A percentile compares a stretch with the other conserved stretches of the same genome.
Conservation (phyloP, 805 yeast species). For the Maudiozyma bulderi region DNA sequence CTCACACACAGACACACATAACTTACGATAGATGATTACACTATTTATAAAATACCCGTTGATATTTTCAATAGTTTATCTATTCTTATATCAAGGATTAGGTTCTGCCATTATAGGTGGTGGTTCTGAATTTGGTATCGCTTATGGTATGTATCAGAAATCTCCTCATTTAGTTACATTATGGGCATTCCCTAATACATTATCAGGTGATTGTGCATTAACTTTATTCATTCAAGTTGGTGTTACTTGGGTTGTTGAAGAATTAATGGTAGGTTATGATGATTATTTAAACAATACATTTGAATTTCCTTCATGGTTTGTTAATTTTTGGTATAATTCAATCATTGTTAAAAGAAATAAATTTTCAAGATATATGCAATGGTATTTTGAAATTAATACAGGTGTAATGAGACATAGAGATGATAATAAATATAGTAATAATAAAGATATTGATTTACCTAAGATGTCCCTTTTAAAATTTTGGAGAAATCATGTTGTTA, state of each 20-base stretch:
- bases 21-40: background rate
- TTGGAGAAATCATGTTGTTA: slow-evolving; percentile 1
- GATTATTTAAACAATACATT: slow-evolving; percentile 5
- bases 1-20: background rate
- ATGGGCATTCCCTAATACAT: slow-evolving; percentile 23
- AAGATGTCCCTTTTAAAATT: background rate
- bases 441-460: background rate
- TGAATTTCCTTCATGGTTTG: background rate
- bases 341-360: background rate
- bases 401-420: slow-evolving; percentile 4
- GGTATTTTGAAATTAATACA: slow-evolving; percentile 10
- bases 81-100: slow-evolving; percentile 11
- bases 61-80: slow-evolving; percentile 2
- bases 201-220: slow-evolving; percentile 22
- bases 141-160: slow-evolving; percentile 19
- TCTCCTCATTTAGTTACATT: slow-evolving; percentile 6
- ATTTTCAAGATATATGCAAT: background rate
- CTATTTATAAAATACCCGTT: background rate
- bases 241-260: slow-evolving; percentile 17
- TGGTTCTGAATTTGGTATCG: slow-evolving; percentile 21
- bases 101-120: slow-evolving; percentile 18
- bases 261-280: slow-evolving; percentile 17
- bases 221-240: slow-evolving; percentile 17
- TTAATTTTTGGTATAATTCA: background rate
- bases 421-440: slow-evolving; percentile 1